Conservation (phyloP, 2,329 filamentous ascomycete species). For the Lachnellula hyalina region DNA sequence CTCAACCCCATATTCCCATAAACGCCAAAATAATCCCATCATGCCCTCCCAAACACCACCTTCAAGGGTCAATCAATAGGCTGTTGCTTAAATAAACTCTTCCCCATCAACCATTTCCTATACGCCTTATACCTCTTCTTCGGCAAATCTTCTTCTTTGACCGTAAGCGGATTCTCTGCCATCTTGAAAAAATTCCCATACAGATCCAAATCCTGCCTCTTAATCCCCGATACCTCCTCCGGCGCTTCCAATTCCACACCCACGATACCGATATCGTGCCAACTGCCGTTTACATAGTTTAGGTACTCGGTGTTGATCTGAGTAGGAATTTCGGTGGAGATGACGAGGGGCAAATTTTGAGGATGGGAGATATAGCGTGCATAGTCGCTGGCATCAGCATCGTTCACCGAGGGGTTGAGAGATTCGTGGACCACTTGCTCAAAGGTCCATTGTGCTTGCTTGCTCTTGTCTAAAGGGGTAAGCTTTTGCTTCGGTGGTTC, state of each 20-base stretch:
- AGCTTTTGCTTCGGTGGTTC: conserved; percentile 43
- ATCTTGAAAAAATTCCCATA: conserved; percentile 75
- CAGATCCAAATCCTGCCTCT: conserved; percentile 54
- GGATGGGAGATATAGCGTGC: conserved; percentile 84
- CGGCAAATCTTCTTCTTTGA: conserved; percentile 75
- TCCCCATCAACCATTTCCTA: conserved; percentile 87
- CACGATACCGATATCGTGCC: conserved; percentile 45
- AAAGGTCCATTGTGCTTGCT: conserved; percentile 82
- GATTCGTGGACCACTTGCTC: conserved; percentile 81
- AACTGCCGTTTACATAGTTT: conserved; percentile 69
- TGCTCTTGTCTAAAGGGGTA: conserved; percentile 67
- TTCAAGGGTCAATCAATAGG: conserved; percentile 40
- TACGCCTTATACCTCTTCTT: conserved; percentile 99
- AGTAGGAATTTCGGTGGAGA: conserved; percentile 60
- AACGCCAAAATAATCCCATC: not conserved
- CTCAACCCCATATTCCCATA: no score
- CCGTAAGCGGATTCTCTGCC: conserved; percentile 78
- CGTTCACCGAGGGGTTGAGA: conserved; percentile 74
- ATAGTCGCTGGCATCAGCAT: conserved; percentile 79
- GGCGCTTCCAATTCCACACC: conserved; percentile 3
- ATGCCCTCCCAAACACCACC: not conserved
- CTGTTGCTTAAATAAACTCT: conserved; percentile 93
- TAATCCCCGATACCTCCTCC: conserved; percentile 18
- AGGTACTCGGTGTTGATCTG: conserved; percentile 64
- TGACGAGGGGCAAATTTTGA: conserved; percentile 77